Percentiles rank a stretch among this genome's conserved stretches.
Conservation (phyloP, 805 yeast genomes). For the Wickerhamomyces canadensis region DNA sequence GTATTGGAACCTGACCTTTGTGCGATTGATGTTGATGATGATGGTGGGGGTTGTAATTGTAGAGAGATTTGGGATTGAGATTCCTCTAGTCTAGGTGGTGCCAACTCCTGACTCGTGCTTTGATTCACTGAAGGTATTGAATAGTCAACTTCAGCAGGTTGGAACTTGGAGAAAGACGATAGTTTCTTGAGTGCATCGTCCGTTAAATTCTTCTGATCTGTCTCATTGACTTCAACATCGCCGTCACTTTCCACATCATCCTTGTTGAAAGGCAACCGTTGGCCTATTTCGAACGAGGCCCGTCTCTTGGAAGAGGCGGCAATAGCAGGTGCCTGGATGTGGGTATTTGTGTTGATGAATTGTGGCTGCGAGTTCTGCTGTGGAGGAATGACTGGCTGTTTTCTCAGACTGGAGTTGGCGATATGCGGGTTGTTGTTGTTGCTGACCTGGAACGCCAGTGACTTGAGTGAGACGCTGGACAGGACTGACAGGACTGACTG, state of each 20-base stretch:
- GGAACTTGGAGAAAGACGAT: slow-evolving; percentile 24
- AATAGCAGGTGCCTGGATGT: slow-evolving; percentile 37
- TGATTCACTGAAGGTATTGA: slow-evolving; percentile 3
- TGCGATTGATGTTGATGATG: neutral
- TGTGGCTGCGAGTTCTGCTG: slow-evolving; percentile 16
- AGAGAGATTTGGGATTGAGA: too few relatives aligned
- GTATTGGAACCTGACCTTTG: slow-evolving; percentile 3
- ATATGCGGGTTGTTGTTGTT: slow-evolving; percentile 44
- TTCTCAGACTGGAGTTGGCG: slow-evolving; percentile 10
- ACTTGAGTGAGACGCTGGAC: slow-evolving; percentile 56
- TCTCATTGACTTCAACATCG: slow-evolving; percentile 24
- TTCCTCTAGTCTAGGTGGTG: too few relatives aligned
- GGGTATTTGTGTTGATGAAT: slow-evolving; percentile 27
- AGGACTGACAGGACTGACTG: slow-evolving; percentile 37
- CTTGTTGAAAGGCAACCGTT: slow-evolving; percentile 30
- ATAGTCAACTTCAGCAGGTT: slow-evolving; percentile 24
- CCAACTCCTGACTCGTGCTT: too few relatives aligned
- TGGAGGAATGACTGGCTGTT: slow-evolving; percentile 10
- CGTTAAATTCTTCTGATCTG: slow-evolving; percentile 31
- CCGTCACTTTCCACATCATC: slow-evolving; percentile 23
- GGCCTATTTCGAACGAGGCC: slow-evolving; percentile 26
- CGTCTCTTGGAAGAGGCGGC: slow-evolving; percentile 29
- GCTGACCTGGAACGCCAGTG: slow-evolving; percentile 45
- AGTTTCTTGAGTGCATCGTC: slow-evolving; percentile 34
- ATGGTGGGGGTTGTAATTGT: too few relatives aligned